Conservation (phyloP, 306 rosid genomes). For the Datisca glomerata region DNA sequence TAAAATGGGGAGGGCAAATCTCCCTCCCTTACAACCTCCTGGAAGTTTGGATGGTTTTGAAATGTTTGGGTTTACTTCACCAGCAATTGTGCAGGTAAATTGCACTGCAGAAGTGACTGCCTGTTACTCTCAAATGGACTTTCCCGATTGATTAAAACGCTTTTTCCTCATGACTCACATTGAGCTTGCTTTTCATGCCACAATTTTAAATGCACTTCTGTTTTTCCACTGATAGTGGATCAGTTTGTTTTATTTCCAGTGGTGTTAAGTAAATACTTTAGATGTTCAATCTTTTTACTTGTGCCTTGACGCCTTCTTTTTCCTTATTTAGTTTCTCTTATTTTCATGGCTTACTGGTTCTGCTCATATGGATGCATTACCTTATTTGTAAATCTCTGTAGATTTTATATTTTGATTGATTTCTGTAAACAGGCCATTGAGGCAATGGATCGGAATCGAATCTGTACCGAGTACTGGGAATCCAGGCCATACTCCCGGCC, state of each 20-base stretch:
- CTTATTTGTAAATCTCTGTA: not conserved
- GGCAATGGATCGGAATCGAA: constrained; percentile 74
- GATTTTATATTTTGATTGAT: not conserved
- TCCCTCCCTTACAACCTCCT: constrained; percentile 98
- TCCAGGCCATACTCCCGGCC: constrained; percentile 94
- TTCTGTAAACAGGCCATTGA: constrained; percentile 58
- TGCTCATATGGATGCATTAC: too few species aligned
- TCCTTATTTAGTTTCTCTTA: too few species aligned
- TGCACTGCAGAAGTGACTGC: not conserved
- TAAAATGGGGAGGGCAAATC: constrained; percentile 60
- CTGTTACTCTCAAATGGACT: not conserved
- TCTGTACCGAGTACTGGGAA: constrained; percentile 87
- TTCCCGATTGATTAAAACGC: too few species aligned
- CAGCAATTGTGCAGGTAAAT: constrained; percentile 90
- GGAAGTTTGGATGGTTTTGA: constrained; percentile 97
- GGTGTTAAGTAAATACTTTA: too few species aligned
- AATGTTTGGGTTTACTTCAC: constrained; percentile 98
- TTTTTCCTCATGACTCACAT: too few species aligned
- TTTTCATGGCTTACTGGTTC: too few species aligned
- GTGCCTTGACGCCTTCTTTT: too few species aligned
- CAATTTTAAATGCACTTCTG: too few species aligned
- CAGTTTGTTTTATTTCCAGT: too few species aligned
- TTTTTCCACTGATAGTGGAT: too few species aligned
- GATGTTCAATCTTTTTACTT: too few species aligned
- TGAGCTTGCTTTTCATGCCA: too few species aligned